phyloP scores from a whole-genome alignment of 2,329 filamentous ascomycete genomes.

The Verruconis gallopava region DNA sequence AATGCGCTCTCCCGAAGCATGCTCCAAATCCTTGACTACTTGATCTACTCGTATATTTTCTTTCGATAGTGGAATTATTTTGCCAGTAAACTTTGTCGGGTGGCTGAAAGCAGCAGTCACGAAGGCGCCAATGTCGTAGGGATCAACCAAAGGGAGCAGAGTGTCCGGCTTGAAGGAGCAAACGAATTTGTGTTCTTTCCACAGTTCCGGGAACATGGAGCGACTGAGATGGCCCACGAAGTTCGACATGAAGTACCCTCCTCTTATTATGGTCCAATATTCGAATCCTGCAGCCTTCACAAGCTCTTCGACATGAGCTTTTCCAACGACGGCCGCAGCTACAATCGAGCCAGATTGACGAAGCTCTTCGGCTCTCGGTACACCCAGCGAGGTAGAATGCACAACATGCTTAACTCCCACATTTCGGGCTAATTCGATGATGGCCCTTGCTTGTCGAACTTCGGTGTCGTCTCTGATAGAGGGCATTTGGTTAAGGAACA shows the following conservation, averaged over 20 bases:
- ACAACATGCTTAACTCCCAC: conserved; percentile 22
- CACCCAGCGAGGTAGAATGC: conserved; percentile 14
- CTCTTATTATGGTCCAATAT: conserved; percentile 38
- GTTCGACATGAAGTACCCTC: conserved; percentile 41
- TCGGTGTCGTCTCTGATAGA: conserved; percentile 15
- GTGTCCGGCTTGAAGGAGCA: conserved; percentile 26
- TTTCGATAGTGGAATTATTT: conserved; percentile 30
- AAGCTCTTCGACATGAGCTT: conserved; percentile 30
- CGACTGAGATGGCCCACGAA: conserved; percentile 30
- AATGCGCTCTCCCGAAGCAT: conserved; percentile 22
- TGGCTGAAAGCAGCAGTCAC: conserved; percentile 31
- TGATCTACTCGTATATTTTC: conserved; percentile 27
- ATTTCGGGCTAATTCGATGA: conserved; percentile 20
- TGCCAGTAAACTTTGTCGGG: conserved; percentile 27
- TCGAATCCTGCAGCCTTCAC: neutral
- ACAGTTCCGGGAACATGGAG: conserved; percentile 28
- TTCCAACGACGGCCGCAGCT: conserved; percentile 22
- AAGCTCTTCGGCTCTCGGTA: conserved; percentile 10
- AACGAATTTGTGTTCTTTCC: conserved; percentile 25
- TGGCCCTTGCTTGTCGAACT: conserved; percentile 12
- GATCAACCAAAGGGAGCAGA: conserved; percentile 32
- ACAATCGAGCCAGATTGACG: conserved; percentile 10
- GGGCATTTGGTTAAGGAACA: conserved; percentile 17
- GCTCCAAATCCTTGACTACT: conserved; percentile 25
- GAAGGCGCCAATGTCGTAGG: conserved; percentile 36